Conservation (phyloP, 768 basidiomycete genomes). For the Suillus discolor region DNA sequence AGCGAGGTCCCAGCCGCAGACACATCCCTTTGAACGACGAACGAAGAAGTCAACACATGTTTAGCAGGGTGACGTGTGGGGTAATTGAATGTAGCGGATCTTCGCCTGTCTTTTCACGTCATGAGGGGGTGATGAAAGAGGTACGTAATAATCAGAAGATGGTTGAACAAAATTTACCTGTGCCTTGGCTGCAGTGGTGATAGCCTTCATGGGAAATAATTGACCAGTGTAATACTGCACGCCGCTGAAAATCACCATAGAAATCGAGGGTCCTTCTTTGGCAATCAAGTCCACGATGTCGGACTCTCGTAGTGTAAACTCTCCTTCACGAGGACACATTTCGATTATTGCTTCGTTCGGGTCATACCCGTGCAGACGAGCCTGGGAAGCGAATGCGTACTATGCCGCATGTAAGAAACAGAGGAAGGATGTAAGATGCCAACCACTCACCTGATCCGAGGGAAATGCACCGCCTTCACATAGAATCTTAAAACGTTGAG, state of each 20-base stretch:
- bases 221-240: slow-evolving; percentile 99
- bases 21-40: slow-evolving; percentile 67
- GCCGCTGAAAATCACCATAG: slow-evolving; percentile 90
- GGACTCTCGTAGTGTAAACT: slow-evolving; percentile 82
- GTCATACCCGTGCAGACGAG: slow-evolving; percentile 73
- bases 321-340: slow-evolving; percentile 78
- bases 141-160: slow-evolving; percentile 29
- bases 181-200: slow-evolving; percentile 83
- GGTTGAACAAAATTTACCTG: slow-evolving; percentile 52
- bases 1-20: slow-evolving; percentile 96
- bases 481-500: slow-evolving; percentile 86
- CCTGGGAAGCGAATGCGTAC: slow-evolving; percentile 98
- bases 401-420: slow-evolving; percentile 35
- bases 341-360: slow-evolving; percentile 75
- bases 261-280: slow-evolving; percentile 73
- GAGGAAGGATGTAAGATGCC: background rate
- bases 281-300: slow-evolving; percentile 83
- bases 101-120: slow-evolving; percentile 14
- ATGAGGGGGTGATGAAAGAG: slow-evolving; percentile 9
- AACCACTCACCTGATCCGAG: slow-evolving; percentile 80
- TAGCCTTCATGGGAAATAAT: slow-evolving; percentile 82
- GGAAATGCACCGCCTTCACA: slow-evolving; percentile 96
- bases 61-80: slow-evolving; percentile 14
- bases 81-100: slow-evolving; percentile 18
- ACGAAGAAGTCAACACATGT: slow-evolving; percentile 18